Base-by-base conservation (phyloP, 441 rosid species). In the Sinapis alba region DNA sequence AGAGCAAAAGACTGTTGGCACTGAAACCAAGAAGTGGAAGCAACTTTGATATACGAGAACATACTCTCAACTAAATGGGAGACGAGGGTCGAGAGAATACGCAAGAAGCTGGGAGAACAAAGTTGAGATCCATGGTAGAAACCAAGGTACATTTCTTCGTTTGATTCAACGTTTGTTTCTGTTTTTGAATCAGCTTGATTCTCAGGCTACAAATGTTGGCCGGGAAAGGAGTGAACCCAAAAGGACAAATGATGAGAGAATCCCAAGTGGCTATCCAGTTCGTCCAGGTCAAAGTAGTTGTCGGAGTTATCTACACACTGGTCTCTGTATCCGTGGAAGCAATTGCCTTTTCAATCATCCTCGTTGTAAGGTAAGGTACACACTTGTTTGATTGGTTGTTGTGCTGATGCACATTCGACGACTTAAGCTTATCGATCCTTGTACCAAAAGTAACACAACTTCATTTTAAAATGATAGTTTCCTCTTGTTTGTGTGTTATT, bases 41-140 rank as follows among this genome's bases (percentile, higher is more conserved):
- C 6, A 54, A 54, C 60, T 54, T 38, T 15, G n/a, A n/a, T n/a
- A 54, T 4, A 21, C 28, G 60, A 54, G 28, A 51, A 51, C 57
- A 18, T 51, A 45, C 16, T 45, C 50, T 43, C 50, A 43, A 43
- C 16, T 13, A 15, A 47, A 16, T 47, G 54, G 54, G 21, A 15
- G 54, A 18, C 54, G 54, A 7, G 3, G 54, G 10, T 47, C 53
- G 19, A 45, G 53, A 45, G 53, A 38, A 4, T 38, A 38, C 3
- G 45, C 45, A 4, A 38, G 9, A 45, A 45, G 53, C 19, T 45
- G 11, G 11, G 54, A 54, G 59, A 23, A 72, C 7, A 72, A 36
- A 32, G n/a, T 62, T 62, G 38, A 51, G 5, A 32, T 51, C 69
- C 38, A 51, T 6, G 27, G 60, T 60, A 45, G 74, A 60, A 60